A percentile compares a stretch with the other conserved stretches of the same genome.
phyloP scores from a whole-genome alignment of 2,329 filamentous ascomycete genomes.

The Ceratocystis papillata region DNA sequence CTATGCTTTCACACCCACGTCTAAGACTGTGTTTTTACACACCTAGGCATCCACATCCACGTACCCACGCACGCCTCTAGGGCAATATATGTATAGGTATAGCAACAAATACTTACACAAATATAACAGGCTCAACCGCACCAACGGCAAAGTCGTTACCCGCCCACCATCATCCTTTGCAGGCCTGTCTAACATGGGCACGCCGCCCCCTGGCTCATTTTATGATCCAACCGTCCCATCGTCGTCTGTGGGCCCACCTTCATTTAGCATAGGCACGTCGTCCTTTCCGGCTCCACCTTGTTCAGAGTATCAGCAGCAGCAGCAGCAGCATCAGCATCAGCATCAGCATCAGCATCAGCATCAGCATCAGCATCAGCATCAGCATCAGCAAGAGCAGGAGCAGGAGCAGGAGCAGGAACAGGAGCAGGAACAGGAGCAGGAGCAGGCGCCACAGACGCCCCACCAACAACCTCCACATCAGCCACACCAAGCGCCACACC shows the following conservation, averaged over 20 bases:
- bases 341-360: background rate
- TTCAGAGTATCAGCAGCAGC: background rate
- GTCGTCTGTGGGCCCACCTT: background rate
- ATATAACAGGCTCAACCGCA: conserved; percentile 20
- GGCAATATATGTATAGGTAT: background rate
- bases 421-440: background rate
- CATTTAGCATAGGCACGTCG: background rate
- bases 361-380: background rate
- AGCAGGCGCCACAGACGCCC: background rate
- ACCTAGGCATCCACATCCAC: background rate
- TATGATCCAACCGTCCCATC: background rate
- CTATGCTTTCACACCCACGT: background rate
- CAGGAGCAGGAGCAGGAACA: background rate
- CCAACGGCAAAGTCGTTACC: conserved; percentile 20
- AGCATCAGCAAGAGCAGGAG: background rate
- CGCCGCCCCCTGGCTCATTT: background rate
- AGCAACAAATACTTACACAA: background rate
- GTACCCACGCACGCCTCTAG: background rate
- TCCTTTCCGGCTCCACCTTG: background rate
- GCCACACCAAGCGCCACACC: background rate
- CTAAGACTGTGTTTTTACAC: background rate
- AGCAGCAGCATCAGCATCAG: background rate
- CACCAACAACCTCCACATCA: background rate
- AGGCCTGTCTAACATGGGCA: conserved; percentile 9
- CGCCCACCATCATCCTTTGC: conserved; percentile 16